Base-by-base conservation (phyloP, 2,329 filamentous ascomycete genomes). In the Mycosphaerella sp. region DNA sequence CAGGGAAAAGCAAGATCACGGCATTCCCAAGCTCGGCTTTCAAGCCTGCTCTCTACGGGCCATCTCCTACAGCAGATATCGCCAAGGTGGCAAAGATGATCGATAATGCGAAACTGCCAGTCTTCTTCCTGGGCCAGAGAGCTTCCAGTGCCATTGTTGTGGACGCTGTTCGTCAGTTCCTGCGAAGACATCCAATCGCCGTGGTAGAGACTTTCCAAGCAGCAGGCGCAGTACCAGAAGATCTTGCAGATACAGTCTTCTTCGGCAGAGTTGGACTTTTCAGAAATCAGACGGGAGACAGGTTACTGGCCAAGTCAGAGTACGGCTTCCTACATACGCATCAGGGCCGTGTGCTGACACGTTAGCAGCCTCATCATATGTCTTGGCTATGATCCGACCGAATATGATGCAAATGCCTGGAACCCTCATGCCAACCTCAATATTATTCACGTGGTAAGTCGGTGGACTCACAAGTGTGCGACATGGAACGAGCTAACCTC, bases 151-250 rank as follows among this genome's bases (percentile, higher is more conserved):
- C 66, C 7, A 60, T 65, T 9, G 71, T 74, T 4, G 72, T 76
- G 2, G 62, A 57, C 1, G 70, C 70, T 1, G 69, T 75, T 8
- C 72, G 72, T 8, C 60, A 65, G 0, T 70, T 76, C 43, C 65
- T 75, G 7, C 58, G 60, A 6, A 70, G 68, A 41, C 67, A 70
- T 54, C 71, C 71, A 0, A 66, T 75, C 6, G 72, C 73, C 1
- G 72, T 75, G 1, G 67, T 76, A n/a, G 74, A 76, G 61, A 76
- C 74, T 0, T 76, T 76, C 60, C 73, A 76, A 61, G 74, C 74
- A 1, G 74, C 74, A 1, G 74, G 74, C 6, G 72, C 73, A 10
- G 69, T 76, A 12, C 68, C 71, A 4, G 62, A 70, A 49, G 70
- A 73, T 17, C 65, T 74, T 6, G 67, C 68, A 1, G 53, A 64